Evolutionary conservation across 192 early-diverging fungal genomes (phyloP).

Genomic region (Linnemannia hyalina): DNA sequence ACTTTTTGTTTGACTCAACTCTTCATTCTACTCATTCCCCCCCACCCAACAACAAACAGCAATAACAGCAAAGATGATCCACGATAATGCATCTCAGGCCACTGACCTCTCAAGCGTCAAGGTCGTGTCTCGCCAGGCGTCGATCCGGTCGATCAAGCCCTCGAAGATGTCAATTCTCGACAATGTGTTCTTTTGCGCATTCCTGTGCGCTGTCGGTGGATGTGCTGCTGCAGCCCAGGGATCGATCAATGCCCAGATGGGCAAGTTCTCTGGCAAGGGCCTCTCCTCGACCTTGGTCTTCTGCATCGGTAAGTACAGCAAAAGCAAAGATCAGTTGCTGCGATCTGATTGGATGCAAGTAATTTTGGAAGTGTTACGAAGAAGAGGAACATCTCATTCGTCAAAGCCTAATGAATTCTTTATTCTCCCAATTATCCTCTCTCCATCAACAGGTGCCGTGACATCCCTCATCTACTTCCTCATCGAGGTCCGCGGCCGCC

Average conservation of each 20-base stretch:
- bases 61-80: constrained; percentile 11
- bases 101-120: constrained; percentile 35
- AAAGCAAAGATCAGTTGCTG: too few relatives aligned
- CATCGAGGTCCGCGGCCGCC: constrained; percentile 46
- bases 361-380: background rate
- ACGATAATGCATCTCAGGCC: constrained; percentile 28
- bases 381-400: background rate
- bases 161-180: constrained; percentile 48
- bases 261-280: constrained; percentile 44
- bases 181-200: constrained; percentile 45
- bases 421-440: background rate
- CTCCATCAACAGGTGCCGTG: constrained; percentile 24
- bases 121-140: constrained; percentile 36
- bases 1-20: too few relatives aligned
- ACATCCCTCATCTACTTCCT: constrained; percentile 43
- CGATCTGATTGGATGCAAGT: background rate
- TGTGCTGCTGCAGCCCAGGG: constrained; percentile 52
- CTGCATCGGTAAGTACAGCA: constrained; percentile 9
- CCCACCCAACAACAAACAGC: background rate
- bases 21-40: background rate
- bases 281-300: constrained; percentile 48
- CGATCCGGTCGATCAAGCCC: constrained; percentile 31
- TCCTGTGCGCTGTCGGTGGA: constrained; percentile 48
- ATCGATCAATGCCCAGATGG: constrained; percentile 41
- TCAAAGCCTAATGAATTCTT: background rate